phyloP scores from a whole-genome alignment of 371 early-diverging fungal species.

The Mucor irregularis region DNA sequence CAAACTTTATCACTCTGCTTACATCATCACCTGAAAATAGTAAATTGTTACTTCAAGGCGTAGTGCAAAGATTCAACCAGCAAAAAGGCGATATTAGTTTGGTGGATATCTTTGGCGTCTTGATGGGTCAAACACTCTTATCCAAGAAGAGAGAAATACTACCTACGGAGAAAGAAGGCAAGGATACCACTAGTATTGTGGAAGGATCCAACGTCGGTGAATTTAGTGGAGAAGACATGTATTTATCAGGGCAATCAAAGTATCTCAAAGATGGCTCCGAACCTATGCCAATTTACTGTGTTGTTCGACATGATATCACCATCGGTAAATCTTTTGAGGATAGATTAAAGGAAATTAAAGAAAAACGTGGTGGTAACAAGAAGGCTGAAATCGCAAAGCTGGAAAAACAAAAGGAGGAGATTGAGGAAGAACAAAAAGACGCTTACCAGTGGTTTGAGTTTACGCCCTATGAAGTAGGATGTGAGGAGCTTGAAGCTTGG shows the following conservation, averaged over 20 bases:
- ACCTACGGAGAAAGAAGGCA: background rate
- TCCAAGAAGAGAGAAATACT: conserved; percentile 32
- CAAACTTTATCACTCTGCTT: conserved; percentile 38
- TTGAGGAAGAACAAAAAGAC: conserved; percentile 19
- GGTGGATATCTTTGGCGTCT: conserved; percentile 71
- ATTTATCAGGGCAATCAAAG: conserved; percentile 34
- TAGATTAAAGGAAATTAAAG: conserved; percentile 1
- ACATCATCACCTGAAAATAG: conserved; percentile 40
- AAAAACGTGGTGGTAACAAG: background rate
- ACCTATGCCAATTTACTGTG: conserved; percentile 80
- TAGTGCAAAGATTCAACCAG: conserved; percentile 53
- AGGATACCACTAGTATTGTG: conserved; percentile 1
- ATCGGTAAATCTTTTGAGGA: conserved; percentile 33
- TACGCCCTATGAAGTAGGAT: conserved; percentile 74
- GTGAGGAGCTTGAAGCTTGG: conserved; percentile 71
- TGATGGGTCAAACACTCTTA: conserved; percentile 60
- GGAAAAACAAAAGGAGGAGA: conserved; percentile 18
- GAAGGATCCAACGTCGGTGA: background rate
- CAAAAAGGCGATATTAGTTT: conserved; percentile 52
- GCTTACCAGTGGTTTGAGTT: conserved; percentile 80
- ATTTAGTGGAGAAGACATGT: background rate
- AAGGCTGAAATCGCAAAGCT: conserved; percentile 2
- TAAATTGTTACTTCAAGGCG: conserved; percentile 51
- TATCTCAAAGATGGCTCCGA: conserved; percentile 62
- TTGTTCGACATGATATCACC: conserved; percentile 65